These are phyloP conservation scores for Cercospora sesami DNA, from an alignment of 2,329 filamentous ascomycete genomes.

Conservation along the genomic window DNA sequence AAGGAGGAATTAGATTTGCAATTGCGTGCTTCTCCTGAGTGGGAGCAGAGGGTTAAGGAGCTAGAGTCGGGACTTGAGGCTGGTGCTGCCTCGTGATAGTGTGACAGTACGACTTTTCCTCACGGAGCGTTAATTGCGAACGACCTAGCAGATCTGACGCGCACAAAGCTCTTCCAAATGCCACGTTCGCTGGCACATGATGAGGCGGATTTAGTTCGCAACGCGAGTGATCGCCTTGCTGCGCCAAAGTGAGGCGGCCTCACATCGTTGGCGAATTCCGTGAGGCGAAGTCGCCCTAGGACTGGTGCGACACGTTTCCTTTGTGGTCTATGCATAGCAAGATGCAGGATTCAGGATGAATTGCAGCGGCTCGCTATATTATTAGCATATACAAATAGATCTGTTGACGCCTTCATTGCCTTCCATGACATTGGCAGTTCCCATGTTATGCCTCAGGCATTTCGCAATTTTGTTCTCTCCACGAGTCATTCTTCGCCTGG, in stretches of 20 bases:
- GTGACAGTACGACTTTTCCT: background rate
- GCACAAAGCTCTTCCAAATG: background rate
- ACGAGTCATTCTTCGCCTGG: background rate
- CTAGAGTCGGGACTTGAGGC: constrained; percentile 57
- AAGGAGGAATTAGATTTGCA: constrained; percentile 89
- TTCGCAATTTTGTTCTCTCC: background rate
- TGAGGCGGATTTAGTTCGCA: background rate
- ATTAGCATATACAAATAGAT: background rate
- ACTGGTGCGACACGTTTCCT: background rate
- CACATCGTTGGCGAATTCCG: background rate
- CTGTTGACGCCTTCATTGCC: background rate
- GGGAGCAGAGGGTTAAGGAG: constrained; percentile 81
- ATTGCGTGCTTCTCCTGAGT: constrained; percentile 80
- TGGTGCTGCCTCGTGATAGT: constrained; percentile 21
- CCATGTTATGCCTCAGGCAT: background rate
- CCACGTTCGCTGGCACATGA: background rate
- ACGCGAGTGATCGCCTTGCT: background rate
- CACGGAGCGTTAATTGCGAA: background rate
- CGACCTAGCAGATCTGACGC: no score
- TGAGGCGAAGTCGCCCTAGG: constrained; percentile 1
- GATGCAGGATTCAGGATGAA: background rate
- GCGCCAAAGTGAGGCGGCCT: constrained; percentile 5
- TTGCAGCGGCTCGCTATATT: background rate
- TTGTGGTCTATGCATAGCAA: background rate
- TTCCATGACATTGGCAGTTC: background rate